phyloP scores from a whole-genome alignment of 148 eudicot species.

The Cornus kousa region DNA sequence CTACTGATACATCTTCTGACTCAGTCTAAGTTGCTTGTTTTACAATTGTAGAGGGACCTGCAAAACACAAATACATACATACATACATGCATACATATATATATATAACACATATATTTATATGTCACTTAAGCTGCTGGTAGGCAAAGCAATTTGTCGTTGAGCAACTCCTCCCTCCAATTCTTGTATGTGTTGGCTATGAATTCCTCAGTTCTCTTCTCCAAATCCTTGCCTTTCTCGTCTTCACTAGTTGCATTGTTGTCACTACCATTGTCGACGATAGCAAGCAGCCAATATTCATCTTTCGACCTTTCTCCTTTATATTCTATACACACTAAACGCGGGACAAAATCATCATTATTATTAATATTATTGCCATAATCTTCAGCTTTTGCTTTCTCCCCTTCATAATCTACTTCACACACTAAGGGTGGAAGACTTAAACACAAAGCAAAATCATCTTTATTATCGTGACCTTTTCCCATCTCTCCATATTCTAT shows the following conservation, averaged over 20 bases:
- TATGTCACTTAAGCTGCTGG: not conserved
- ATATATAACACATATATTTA: too few species aligned
- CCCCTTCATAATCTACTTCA: conserved; percentile 8
- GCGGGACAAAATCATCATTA: conserved; percentile 11
- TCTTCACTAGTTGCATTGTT: not conserved
- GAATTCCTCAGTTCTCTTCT: conserved; percentile 19
- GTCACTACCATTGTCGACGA: not conserved
- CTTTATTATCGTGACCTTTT: conserved; percentile 3
- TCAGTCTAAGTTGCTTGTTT: too few species aligned
- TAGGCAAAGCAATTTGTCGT: conserved; percentile 12
- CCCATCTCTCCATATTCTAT: not conserved
- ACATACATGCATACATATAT: not conserved
- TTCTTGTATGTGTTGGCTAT: conserved; percentile 14
- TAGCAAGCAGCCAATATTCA: not conserved
- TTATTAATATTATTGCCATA: not conserved
- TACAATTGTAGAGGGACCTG: not conserved
- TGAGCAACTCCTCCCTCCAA: conserved; percentile 26
- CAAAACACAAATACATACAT: not conserved
- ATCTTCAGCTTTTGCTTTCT: not conserved
- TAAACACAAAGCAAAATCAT: not conserved
- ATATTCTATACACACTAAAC: conserved; percentile 13
- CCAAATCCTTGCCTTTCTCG: conserved; percentile 11
- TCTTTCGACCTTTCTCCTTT: not conserved
- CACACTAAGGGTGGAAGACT: not conserved
- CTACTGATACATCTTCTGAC: too few species aligned